Conservation (phyloP, 768 basidiomycete genomes). For the Trametes punicea region DNA sequence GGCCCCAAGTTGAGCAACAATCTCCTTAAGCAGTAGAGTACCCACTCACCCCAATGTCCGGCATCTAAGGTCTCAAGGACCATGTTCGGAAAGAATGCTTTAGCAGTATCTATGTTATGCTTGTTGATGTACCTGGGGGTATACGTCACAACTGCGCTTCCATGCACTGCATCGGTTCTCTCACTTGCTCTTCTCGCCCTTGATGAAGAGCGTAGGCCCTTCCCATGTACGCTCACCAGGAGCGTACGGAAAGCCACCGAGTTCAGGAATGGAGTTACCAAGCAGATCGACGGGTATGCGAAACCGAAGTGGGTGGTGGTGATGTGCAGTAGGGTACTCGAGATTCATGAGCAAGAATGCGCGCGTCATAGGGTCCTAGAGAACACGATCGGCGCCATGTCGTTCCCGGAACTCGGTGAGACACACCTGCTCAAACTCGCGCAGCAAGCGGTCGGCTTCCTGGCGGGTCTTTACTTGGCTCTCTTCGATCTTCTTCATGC, state of each 20-base stretch:
- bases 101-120: slow-evolving; percentile 57
- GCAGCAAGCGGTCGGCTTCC: slow-evolving; percentile 66
- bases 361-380: slow-evolving; percentile 66
- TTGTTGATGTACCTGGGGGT: slow-evolving; percentile 65
- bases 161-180: slow-evolving; percentile 15
- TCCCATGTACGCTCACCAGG: slow-evolving; percentile 51
- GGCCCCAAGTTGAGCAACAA: too few species aligned
- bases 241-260: slow-evolving; percentile 77
- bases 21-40: neutral
- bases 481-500: slow-evolving; percentile 71
- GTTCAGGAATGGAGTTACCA: slow-evolving; percentile 51
- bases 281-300: slow-evolving; percentile 72
- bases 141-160: neutral
- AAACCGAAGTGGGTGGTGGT: slow-evolving; percentile 50
- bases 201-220: slow-evolving; percentile 69
- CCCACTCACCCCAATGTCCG: slow-evolving; percentile 79
- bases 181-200: slow-evolving; percentile 74
- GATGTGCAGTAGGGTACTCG: slow-evolving; percentile 34
- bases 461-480: slow-evolving; percentile 55
- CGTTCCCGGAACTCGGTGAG: neutral
- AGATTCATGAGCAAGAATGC: slow-evolving; percentile 89
- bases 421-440: slow-evolving; percentile 59
- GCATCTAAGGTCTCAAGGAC: slow-evolving; percentile 62
- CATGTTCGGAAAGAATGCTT: slow-evolving; percentile 73
- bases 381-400: neutral